These are phyloP conservation scores for Fusarium floridanum DNA, from an alignment of 2,329 filamentous ascomycete species.

Conservation along the genomic window DNA sequence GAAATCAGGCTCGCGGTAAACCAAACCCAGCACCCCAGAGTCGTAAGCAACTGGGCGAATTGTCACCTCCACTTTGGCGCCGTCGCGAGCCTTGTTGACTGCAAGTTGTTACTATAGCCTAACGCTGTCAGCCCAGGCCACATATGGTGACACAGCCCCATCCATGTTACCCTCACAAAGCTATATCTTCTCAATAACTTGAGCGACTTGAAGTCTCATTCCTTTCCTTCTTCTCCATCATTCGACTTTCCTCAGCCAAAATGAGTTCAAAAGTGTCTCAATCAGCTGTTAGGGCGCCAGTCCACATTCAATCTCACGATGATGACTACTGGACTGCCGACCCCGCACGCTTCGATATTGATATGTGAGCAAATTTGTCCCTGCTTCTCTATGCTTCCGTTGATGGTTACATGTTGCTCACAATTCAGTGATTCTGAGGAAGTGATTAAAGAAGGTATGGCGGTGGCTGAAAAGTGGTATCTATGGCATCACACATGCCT, in stretches of 20 bases:
- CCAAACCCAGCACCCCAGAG: neutral
- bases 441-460: no score
- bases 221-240: neutral
- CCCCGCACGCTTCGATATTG: neutral
- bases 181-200: neutral
- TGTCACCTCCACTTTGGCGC: neutral
- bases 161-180: neutral
- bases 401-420: no score
- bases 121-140: neutral
- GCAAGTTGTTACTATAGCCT: neutral
- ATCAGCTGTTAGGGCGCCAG: neutral
- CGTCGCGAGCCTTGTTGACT: neutral
- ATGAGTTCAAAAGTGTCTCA: neutral
- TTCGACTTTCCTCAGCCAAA: fast-evolving
- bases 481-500: no score
- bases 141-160: neutral
- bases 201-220: no score
- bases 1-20: neutral
- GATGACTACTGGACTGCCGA: neutral
- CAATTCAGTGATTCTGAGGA: no score
- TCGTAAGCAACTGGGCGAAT: neutral
- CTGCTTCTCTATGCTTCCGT: neutral
- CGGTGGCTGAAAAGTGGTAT: no score
- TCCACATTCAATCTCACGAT: neutral
- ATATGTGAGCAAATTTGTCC: neutral